Evolutionary conservation across 768 basidiomycete species (phyloP).

Genomic region (Lentinula sp.): DNA sequence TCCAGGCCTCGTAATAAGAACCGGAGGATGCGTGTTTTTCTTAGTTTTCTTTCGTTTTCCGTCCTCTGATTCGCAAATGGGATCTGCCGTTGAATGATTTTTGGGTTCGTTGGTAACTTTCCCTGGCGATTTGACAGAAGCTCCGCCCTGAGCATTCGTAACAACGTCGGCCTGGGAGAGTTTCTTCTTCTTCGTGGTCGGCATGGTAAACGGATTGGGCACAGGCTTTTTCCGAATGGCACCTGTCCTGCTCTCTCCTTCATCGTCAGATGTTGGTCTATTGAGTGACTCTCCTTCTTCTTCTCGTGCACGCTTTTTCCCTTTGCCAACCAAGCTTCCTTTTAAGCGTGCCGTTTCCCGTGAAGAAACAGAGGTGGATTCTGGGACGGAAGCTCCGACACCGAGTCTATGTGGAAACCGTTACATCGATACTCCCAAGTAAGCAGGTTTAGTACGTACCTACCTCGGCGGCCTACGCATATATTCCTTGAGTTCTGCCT

Average conservation of each 20-base stretch:
- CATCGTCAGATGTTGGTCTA: slow-evolving; percentile 31
- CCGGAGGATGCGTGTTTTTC: neutral
- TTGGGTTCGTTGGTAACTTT: neutral
- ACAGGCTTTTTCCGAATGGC: slow-evolving; percentile 55
- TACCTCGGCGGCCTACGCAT: slow-evolving; percentile 71
- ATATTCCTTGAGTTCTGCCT: slow-evolving; percentile 59
- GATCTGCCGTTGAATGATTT: neutral
- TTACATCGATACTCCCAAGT: slow-evolving; percentile 8
- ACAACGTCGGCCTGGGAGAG: neutral
- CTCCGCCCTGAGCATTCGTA: neutral
- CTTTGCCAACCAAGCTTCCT: slow-evolving; percentile 44
- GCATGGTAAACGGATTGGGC: slow-evolving; percentile 49
- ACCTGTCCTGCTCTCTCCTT: slow-evolving; percentile 53
- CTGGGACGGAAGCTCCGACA: slow-evolving; percentile 63
- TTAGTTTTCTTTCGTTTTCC: neutral
- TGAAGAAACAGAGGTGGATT: slow-evolving; percentile 29
- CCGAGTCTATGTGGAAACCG: slow-evolving; percentile 46
- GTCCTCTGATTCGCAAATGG: neutral
- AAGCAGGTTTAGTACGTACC: slow-evolving; percentile 12
- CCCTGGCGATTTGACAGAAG: neutral
- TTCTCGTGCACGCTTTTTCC: slow-evolving; percentile 41
- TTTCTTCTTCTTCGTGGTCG: slow-evolving; percentile 37
- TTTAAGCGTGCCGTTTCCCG: slow-evolving; percentile 61
- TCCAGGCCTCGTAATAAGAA: neutral
- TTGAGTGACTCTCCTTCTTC: slow-evolving; percentile 25